Base-by-base conservation (phyloP, 148 eudicot genomes). In the Chenopodium album region DNA sequence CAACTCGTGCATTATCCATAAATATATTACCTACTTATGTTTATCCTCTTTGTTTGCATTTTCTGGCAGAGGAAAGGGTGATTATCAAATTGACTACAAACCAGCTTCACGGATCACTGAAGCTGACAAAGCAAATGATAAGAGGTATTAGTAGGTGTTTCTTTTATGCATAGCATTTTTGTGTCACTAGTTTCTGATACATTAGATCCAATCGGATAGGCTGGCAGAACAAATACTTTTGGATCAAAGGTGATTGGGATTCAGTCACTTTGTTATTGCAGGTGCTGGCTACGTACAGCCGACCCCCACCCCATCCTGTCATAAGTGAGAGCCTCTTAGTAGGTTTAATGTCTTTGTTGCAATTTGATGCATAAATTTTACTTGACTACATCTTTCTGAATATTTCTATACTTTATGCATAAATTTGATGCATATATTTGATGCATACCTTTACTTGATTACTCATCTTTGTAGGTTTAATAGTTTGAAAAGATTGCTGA, bases 81-180 rank as follows among this genome's bases (percentile, higher is more conserved):
- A 94, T 79, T 89, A 94, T 87, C 91, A 92, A 81, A 92, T 97
- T 73, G 98, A 97, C 65, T 97, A 87, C 81, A 82, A 82, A 78
- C 99, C 99, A 73, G 99, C 98, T 88, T 89, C 96, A 52, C 89
- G 98, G 63, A 86, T 90, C 80, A 91, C 97, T 76, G 98, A 97
- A 87, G 98, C 99, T 68, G 99, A 97, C 91, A 90, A 94, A 83
- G 82, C 82, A 7, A 89, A 90, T 86, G 97, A 97, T 74, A 92
- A 70, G 87, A 91, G 90, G 98, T 91, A 90, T 60, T 32, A 37
- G 23, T 31, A n/a, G 48, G 37, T 59, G 4, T 80, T 44, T 60
- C 44, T 31, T 54, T 52, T 59, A 9, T 74, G 2, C 65, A 22
- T 54, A 0, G 11, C 28, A n/a, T 73, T 73, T 73, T 64, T 73